Conservation (phyloP, 1,284 basidiomycete genomes). For the Tylopilus sp. region DNA sequence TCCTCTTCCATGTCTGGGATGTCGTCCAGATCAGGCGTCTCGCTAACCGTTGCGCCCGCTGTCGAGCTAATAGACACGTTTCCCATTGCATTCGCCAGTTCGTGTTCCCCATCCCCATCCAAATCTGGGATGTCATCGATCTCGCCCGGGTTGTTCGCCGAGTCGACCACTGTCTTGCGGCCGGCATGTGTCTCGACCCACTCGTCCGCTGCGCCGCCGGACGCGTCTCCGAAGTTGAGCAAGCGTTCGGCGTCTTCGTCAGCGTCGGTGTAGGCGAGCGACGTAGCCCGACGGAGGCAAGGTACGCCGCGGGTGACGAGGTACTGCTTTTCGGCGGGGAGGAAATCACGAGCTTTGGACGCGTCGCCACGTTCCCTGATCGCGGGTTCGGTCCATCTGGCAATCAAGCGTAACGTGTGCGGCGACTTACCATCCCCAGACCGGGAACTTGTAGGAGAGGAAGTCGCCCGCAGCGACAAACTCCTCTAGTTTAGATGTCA, state of each 20-base stretch:
- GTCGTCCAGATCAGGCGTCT: constrained; percentile 83
- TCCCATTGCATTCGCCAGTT: constrained; percentile 41
- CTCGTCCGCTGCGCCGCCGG: constrained; percentile 65
- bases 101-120: constrained; percentile 48
- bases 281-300: constrained; percentile 86
- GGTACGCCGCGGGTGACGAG: constrained; percentile 91
- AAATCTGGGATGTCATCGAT: constrained; percentile 85
- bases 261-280: constrained; percentile 89
- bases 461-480: constrained; percentile 96
- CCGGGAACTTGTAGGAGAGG: constrained; percentile 91
- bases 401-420: not conserved
- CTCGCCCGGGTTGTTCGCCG: constrained; percentile 50
- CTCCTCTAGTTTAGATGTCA: constrained; percentile 63
- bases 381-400: not conserved
- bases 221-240: constrained; percentile 68
- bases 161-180: constrained; percentile 51
- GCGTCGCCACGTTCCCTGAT: constrained; percentile 86
- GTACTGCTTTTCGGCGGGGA: constrained; percentile 95
- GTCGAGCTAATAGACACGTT: constrained; percentile 42
- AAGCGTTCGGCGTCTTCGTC: constrained; percentile 93
- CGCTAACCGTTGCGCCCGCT: constrained; percentile 40
- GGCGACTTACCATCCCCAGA: constrained; percentile 81
- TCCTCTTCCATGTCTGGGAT: constrained; percentile 92
- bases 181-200: constrained; percentile 88
- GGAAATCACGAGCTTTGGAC: constrained; percentile 83